Evolutionary conservation across 2,329 filamentous ascomycete species (phyloP).

Genomic region (Ophioceras dolichostomum): DNA sequence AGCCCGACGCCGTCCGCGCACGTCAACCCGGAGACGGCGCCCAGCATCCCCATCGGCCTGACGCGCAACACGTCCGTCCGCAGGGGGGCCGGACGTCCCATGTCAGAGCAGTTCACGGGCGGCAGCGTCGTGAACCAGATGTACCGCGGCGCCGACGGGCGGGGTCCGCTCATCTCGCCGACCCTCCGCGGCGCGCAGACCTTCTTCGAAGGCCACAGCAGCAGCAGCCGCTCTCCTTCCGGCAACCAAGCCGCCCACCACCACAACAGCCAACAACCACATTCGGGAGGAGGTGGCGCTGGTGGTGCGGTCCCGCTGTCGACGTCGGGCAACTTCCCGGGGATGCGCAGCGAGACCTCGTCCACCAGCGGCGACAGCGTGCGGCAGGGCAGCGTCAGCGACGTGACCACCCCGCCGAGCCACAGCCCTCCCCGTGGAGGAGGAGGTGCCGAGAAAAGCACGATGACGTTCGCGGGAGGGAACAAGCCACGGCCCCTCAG

Average conservation of each 20-base stretch:
- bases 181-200: conserved; percentile 48
- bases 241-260: conserved; percentile 38
- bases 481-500: conserved; percentile 76
- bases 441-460: conserved; percentile 32
- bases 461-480: conserved; percentile 33
- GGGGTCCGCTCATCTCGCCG: conserved; percentile 50
- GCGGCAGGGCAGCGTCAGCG: conserved; percentile 36
- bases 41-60: conserved; percentile 58
- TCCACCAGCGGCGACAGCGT: conserved; percentile 57
- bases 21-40: conserved; percentile 59
- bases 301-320: conserved; percentile 8
- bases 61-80: conserved; percentile 41
- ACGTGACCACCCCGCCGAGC: conserved; percentile 31
- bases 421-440: conserved; percentile 38
- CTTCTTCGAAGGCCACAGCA: no score
- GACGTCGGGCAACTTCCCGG: conserved; percentile 52
- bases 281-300: conserved; percentile 29
- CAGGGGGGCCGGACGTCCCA: conserved; percentile 36
- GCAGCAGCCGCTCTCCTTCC: conserved; percentile 30
- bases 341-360: conserved; percentile 53
- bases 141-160: conserved; percentile 65
- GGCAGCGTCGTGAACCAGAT: conserved; percentile 70
- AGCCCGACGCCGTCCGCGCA: conserved; percentile 18
- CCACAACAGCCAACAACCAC: no score
- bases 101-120: conserved; percentile 50